Conservation (phyloP, 2,329 filamentous ascomycete genomes). For the Colletotrichum limetticola region DNA sequence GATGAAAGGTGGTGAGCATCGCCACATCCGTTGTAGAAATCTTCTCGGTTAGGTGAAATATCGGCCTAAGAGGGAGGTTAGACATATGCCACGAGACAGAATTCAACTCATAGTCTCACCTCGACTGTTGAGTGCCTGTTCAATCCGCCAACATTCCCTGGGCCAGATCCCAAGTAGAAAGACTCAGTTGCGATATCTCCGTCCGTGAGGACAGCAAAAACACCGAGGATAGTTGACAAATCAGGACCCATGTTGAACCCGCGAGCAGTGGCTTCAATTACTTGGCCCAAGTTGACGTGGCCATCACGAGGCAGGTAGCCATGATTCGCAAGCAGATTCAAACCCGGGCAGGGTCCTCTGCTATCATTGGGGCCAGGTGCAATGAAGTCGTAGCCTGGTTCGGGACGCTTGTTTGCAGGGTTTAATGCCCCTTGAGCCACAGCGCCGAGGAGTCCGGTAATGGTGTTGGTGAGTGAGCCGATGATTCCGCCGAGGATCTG, state of each 20-base stretch:
- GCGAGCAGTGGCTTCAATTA: constrained; percentile 23
- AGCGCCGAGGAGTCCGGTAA: constrained; percentile 22
- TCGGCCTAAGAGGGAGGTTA: neutral
- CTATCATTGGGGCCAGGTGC: constrained; percentile 15
- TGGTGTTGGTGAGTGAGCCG: constrained; percentile 4
- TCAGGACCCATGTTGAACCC: constrained; percentile 27
- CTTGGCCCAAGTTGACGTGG: constrained; percentile 29
- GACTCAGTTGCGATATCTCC: constrained; percentile 24
- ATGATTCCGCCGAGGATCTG: constrained; percentile 2
- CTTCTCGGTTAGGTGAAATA: constrained; percentile 27
- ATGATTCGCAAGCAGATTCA: constrained; percentile 57
- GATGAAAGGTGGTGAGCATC: constrained; percentile 30
- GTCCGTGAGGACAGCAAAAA: constrained; percentile 1
- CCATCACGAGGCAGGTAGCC: constrained; percentile 54
- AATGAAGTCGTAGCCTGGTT: constrained; percentile 21
- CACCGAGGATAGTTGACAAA: constrained; percentile 6
- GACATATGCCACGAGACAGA: neutral
- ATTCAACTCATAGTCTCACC: neutral
- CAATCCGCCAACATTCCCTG: constrained; percentile 20
- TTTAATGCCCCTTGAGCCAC: constrained; percentile 16
- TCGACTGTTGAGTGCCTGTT: constrained; percentile 30
- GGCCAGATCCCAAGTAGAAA: constrained; percentile 19
- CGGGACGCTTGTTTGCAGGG: constrained; percentile 12
- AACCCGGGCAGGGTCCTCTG: constrained; percentile 50
- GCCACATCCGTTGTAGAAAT: constrained; percentile 27